phyloP scores from a whole-genome alignment of 768 basidiomycete species.

The Amanita rubescens region DNA sequence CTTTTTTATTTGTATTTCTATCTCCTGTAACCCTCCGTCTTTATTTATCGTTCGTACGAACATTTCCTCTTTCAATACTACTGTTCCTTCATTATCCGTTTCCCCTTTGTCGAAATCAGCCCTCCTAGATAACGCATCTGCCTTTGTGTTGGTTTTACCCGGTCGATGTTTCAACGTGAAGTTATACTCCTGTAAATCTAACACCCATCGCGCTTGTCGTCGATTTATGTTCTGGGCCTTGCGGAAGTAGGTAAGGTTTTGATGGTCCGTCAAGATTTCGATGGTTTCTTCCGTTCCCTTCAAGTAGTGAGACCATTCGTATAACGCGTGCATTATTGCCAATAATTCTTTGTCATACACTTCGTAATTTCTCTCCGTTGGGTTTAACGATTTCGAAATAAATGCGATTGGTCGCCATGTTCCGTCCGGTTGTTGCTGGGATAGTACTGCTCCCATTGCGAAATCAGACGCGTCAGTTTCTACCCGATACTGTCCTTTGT shows the following conservation, averaged over 20 bases:
- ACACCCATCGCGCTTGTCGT: conserved; percentile 35
- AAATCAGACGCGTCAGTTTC: conserved; percentile 26
- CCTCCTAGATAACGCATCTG: conserved; percentile 21
- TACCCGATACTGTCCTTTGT: conserved; percentile 12
- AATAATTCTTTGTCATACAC: conserved; percentile 45
- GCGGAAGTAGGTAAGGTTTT: conserved; percentile 14
- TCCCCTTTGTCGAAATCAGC: conserved; percentile 17
- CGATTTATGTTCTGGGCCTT: conserved; percentile 35
- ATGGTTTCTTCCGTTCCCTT: conserved; percentile 15
- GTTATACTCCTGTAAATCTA: conserved; percentile 26
- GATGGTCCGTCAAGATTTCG: conserved; percentile 24
- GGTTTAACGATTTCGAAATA: conserved; percentile 20
- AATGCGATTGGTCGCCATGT: conserved; percentile 32
- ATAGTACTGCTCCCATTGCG: conserved; percentile 21
- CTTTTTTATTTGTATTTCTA: too few relatives aligned
- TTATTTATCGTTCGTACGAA: neutral
- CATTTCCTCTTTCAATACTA: conserved; percentile 9
- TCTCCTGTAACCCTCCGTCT: too few relatives aligned
- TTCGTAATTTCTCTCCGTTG: conserved; percentile 38
- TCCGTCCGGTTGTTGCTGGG: conserved; percentile 15
- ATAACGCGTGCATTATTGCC: conserved; percentile 28
- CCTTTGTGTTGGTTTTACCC: conserved; percentile 15
- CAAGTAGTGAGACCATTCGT: conserved; percentile 19
- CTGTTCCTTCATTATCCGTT: conserved; percentile 14
- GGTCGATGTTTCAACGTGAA: conserved; percentile 25